Percentiles rank a stretch among this genome's conserved stretches.
These are phyloP conservation scores for Flagelloscypha sp. DNA, from an alignment of 768 basidiomycete species.

Conservation along the genomic window DNA sequence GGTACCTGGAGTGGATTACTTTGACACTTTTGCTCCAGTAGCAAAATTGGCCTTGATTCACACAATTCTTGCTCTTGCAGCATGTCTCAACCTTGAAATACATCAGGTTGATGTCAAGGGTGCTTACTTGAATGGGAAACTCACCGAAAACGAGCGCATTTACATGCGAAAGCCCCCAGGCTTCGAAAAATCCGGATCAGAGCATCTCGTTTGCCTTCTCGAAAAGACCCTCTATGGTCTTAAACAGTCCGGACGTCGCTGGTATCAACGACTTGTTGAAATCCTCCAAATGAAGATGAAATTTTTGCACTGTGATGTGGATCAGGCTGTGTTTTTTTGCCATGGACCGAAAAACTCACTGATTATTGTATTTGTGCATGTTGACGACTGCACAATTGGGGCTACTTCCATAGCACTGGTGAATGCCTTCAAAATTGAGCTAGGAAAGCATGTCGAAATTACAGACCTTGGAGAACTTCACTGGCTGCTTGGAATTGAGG, in stretches of 20 bases:
- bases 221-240: slow-evolving; percentile 25
- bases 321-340: slow-evolving; percentile 20
- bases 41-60: slow-evolving; percentile 15
- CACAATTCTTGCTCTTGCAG: slow-evolving; percentile 13
- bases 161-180: slow-evolving; percentile 19
- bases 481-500: slow-evolving; percentile 23
- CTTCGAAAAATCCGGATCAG: slow-evolving; percentile 7
- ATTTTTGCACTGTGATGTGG: slow-evolving; percentile 14
- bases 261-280: slow-evolving; percentile 18
- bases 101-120: slow-evolving; percentile 16
- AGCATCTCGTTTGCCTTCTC: slow-evolving; percentile 13
- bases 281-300: slow-evolving; percentile 7
- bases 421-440: slow-evolving; percentile 15
- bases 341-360: slow-evolving; percentile 8
- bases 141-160: slow-evolving; percentile 17
- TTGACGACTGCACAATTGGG: slow-evolving; percentile 25
- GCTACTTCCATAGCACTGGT: slow-evolving; percentile 11
- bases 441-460: slow-evolving; percentile 15
- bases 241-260: slow-evolving; percentile 25
- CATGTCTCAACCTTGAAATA: slow-evolving; percentile 6
- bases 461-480: slow-evolving; percentile 18
- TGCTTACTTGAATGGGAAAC: slow-evolving; percentile 17
- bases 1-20: slow-evolving; percentile 25
- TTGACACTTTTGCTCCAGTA: slow-evolving; percentile 22
- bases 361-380: slow-evolving; percentile 19